phyloP scores from a whole-genome alignment of 352 stramenopile genomes.

The Globisporangium recalcitrans region DNA sequence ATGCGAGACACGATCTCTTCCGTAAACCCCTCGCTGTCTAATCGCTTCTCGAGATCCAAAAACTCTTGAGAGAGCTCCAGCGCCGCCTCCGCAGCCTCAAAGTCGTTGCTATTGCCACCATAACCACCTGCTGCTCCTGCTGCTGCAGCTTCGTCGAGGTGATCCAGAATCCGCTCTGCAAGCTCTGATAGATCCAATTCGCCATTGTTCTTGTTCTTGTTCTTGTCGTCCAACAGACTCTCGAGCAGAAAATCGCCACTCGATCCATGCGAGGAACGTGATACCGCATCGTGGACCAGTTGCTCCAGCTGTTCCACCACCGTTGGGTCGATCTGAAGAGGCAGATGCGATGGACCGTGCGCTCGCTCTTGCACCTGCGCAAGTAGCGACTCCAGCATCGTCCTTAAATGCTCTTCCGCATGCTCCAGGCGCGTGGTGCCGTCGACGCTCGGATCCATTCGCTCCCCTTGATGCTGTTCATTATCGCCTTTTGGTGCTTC shows the following conservation, averaged over 20 bases:
- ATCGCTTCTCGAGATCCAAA: conserved; percentile 41
- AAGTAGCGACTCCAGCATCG: conserved; percentile 20
- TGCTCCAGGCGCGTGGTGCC: background rate
- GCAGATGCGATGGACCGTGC: conserved; percentile 6
- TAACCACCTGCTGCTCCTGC: background rate
- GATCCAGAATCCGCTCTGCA: conserved; percentile 20
- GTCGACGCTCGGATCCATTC: background rate
- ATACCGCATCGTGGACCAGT: conserved; percentile 18
- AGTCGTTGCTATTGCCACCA: background rate
- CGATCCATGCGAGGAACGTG: background rate
- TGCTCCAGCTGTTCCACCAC: conserved; percentile 22
- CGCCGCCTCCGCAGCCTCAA: background rate
- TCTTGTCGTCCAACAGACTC: conserved; percentile 20
- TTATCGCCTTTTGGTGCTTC: no score
- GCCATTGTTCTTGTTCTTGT: background rate
- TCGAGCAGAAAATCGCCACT: conserved; percentile 8
- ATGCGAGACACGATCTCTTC: conserved; percentile 34
- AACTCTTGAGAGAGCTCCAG: conserved; percentile 43
- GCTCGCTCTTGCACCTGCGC: conserved; percentile 16
- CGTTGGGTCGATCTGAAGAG: background rate
- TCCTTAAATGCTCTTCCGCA: conserved; percentile 14
- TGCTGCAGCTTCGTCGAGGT: background rate
- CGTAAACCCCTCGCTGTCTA: conserved; percentile 41
- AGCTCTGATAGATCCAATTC: conserved; percentile 16
- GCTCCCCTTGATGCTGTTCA: background rate